Evolutionary conservation across 1,284 basidiomycete species (phyloP).

Genomic region (Marasmius tenuissimus): DNA sequence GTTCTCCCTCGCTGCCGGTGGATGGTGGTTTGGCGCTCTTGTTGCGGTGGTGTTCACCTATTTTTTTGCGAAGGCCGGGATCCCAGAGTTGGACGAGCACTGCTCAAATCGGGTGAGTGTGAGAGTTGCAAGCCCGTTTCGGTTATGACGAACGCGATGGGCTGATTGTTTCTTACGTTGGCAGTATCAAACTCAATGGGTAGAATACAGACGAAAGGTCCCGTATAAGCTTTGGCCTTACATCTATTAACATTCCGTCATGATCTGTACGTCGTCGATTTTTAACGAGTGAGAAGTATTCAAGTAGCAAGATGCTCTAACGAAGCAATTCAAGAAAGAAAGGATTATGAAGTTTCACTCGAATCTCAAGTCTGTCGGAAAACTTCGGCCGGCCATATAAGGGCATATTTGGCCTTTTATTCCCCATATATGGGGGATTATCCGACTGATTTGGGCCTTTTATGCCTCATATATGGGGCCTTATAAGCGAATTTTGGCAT

Average conservation of each 20-base stretch:
- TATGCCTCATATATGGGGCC: no score
- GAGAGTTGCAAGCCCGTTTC: background rate
- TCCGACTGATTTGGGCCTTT: no score
- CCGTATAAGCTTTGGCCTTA: slow-evolving; percentile 20
- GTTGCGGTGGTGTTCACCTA: background rate
- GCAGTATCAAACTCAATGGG: slow-evolving; percentile 19
- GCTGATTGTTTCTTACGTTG: background rate
- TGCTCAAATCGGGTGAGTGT: slow-evolving; percentile 4
- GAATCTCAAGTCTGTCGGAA: no score
- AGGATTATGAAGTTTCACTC: no score
- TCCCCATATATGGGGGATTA: no score
- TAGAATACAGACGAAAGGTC: slow-evolving; percentile 17
- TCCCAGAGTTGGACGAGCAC: slow-evolving; percentile 11
- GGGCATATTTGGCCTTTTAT: no score
- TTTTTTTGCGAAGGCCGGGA: slow-evolving; percentile 6
- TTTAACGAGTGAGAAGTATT: no score
- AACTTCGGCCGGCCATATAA: no score
- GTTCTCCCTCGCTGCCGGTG: slow-evolving; percentile 16
- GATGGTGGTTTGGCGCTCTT: slow-evolving; percentile 2
- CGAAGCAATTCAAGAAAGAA: no score
- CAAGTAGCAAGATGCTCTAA: no score
- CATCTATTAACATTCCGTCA: slow-evolving; percentile 4
- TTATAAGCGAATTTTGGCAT: no score
- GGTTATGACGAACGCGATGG: background rate
- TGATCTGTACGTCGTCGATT: no score